Conservation (phyloP, 768 basidiomycete species). For the Gloeophyllum trabeum region DNA sequence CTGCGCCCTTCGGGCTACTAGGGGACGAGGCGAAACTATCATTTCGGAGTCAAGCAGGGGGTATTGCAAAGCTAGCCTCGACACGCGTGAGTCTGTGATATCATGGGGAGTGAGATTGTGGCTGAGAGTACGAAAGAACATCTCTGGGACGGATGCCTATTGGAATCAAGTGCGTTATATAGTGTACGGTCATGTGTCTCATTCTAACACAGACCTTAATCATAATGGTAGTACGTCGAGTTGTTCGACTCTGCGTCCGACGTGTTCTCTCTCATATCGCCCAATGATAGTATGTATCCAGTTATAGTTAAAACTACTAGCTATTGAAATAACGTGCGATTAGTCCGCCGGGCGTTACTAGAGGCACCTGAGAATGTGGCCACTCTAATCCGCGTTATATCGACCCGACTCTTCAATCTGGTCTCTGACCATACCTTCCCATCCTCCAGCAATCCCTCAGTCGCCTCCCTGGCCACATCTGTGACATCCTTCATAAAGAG, state of each 20-base stretch:
- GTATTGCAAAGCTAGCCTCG: slow-evolving; percentile 65
- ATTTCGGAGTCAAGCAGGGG: slow-evolving; percentile 74
- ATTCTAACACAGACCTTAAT: neutral
- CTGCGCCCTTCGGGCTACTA: slow-evolving; percentile 65
- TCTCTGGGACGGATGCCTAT: slow-evolving; percentile 65
- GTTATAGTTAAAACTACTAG: neutral
- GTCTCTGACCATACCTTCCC: slow-evolving; percentile 78
- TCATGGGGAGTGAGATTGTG: neutral
- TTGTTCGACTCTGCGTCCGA: slow-evolving; percentile 87
- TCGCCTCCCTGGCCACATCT: slow-evolving; percentile 56
- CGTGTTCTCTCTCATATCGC: slow-evolving; percentile 59
- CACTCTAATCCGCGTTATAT: slow-evolving; percentile 65
- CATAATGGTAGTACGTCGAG: slow-evolving; percentile 48
- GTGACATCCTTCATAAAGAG: slow-evolving; percentile 64
- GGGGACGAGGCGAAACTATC: slow-evolving; percentile 85
- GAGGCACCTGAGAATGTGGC: slow-evolving; percentile 82
- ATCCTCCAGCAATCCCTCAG: slow-evolving; percentile 37
- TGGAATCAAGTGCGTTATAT: slow-evolving; percentile 70
- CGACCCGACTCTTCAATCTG: slow-evolving; percentile 60
- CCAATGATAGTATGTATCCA: slow-evolving; percentile 1
- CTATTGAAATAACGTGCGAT: slow-evolving; percentile 6
- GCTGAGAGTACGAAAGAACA: slow-evolving; percentile 38
- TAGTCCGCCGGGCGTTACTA: slow-evolving; percentile 74
- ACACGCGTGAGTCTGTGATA: slow-evolving; percentile 47
- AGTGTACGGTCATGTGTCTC: neutral